These are phyloP conservation scores for Carex cristatella DNA, from an alignment of 176 grass and related monocot species.

Conservation along the genomic window DNA sequence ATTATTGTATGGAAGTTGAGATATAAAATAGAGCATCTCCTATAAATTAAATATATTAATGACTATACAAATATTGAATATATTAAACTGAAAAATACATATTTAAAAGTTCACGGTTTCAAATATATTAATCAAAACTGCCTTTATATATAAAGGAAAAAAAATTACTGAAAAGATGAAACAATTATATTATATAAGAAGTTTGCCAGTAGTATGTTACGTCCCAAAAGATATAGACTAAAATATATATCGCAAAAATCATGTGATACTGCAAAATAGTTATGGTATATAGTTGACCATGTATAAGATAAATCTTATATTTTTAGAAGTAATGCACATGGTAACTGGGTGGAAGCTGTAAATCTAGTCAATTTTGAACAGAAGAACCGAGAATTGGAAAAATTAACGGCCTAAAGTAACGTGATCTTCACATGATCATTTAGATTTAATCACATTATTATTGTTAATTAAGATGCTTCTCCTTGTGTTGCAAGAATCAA, in stretches of 20 bases:
- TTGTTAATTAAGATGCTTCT: not conserved
- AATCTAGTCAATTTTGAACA: not conserved
- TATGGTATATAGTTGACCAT: not conserved
- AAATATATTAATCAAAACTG: not conserved
- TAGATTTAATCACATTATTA: not conserved
- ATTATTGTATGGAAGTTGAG: too few relatives aligned
- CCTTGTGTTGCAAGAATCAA: not conserved
- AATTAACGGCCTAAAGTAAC: not conserved
- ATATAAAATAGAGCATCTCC: too few relatives aligned
- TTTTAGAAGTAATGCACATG: not conserved
- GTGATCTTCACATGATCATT: slow-evolving; percentile 8
- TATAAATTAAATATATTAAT: too few relatives aligned
- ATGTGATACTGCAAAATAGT: not conserved
- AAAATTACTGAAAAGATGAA: not conserved
- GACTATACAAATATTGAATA: not conserved
- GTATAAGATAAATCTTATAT: not conserved
- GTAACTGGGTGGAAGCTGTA: not conserved
- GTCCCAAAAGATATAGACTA: not conserved
- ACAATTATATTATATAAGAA: not conserved
- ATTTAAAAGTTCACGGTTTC: not conserved
- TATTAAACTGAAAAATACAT: not conserved
- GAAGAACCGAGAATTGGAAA: not conserved
- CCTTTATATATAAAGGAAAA: not conserved
- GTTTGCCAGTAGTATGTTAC: not conserved
- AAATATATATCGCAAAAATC: not conserved